Evolutionary conservation across 176 grass and related monocot genomes (phyloP).

Genomic region (Pharus latifolius): DNA sequence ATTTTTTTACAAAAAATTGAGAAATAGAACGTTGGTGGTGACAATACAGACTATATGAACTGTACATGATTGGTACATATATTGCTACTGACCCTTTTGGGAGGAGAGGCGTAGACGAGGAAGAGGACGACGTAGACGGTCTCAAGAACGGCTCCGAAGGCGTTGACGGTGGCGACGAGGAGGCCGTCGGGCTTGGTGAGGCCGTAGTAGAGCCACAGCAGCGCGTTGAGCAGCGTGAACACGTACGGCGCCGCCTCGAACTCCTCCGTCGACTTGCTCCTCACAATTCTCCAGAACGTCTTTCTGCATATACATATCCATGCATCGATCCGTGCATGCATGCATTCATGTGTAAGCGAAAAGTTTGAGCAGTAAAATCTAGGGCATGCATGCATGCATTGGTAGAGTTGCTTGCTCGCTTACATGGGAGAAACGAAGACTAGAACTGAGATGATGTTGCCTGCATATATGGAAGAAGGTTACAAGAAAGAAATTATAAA

Average conservation of each 20-base stretch:
- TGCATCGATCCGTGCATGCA: background rate
- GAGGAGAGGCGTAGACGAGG: conserved; percentile 25
- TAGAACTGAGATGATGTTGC: conserved; percentile 68
- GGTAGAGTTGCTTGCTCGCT: too few relatives aligned
- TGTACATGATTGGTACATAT: too few relatives aligned
- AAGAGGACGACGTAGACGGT: conserved; percentile 45
- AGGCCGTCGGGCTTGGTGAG: conserved; percentile 55
- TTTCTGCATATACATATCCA: conserved; percentile 12
- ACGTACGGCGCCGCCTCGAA: conserved; percentile 47
- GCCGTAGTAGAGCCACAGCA: conserved; percentile 69
- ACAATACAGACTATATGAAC: too few relatives aligned
- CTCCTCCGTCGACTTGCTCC: conserved; percentile 34
- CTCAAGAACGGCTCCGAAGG: conserved; percentile 42
- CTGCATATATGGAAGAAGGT: conserved; percentile 10
- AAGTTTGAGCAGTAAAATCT: too few relatives aligned
- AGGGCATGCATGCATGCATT: too few relatives aligned
- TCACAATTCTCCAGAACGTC: conserved; percentile 52
- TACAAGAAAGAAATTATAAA: background rate
- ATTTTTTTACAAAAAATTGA: too few relatives aligned
- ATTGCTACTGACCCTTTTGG: conserved; percentile 31
- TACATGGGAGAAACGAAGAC: conserved; percentile 70
- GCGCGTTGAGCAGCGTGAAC: conserved; percentile 34
- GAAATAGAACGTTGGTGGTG: too few relatives aligned
- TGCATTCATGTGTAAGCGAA: background rate
- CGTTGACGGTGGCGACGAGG: conserved; percentile 56